Base-by-base conservation (phyloP, 1,139 yeast genomes). In the Kodamaea sp. region DNA sequence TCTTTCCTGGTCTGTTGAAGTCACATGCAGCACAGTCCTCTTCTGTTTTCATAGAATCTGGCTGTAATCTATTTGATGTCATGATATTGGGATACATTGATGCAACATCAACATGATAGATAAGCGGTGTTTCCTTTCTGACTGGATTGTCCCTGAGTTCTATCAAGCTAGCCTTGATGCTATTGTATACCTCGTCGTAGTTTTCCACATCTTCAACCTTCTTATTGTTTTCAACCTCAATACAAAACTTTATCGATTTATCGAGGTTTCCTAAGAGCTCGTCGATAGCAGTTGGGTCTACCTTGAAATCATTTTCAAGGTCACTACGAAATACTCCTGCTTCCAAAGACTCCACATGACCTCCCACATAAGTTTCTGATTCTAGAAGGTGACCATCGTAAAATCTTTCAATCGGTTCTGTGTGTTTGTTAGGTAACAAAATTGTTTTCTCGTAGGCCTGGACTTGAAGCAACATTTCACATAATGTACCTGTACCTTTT, bases 41-140 rank as follows among this genome's bases (percentile, higher is more conserved):
- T 55, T 92, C 98, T 0, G 84, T 69, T 50, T 92, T 90, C 89
- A 94, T 92, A 1, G 98, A 90, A 60, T 94, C 99, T 0, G 99
- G 99, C 58, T 94, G 99, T 35, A 94, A 70, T 54, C 99, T 79
- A 61, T 94, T 94, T 0, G 98, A 86, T 4, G 96, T 88, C 97
- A 94, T 94, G 53, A 94, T 94, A 56, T 94, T 92, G 4, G 99
- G 99, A 54, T 94, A 94, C 99, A 94, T 94, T 0, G 98, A 92
- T 0, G 99, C 97, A 35, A 94, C 99, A 67, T 94, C 99, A 26
- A 94, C 96, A 57, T 94, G 99, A 53, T 94, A 94, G 46, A 94
- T 94, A 24, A 87, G 69, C 0, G 99, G 99, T 7, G 68, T 68
- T 51, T 92, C 98, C 8, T 62, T 59, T 47, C 97, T 68, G 24